Conservation (phyloP, 371 early-diverging fungal genomes). For the Choanephora cucurbitarum region DNA sequence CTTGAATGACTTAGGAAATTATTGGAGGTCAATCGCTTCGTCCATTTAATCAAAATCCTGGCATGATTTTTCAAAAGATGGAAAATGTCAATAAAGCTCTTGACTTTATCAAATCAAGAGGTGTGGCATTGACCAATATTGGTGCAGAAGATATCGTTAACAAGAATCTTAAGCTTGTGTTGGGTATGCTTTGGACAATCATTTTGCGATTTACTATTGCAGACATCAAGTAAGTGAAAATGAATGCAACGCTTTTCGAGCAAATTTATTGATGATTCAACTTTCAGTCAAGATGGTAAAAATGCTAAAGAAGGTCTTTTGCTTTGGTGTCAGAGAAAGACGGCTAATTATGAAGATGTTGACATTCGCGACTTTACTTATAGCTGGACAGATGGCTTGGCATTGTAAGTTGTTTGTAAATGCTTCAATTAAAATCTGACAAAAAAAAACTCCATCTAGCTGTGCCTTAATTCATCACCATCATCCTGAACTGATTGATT, state of each 20-base stretch:
- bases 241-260: too few species aligned
- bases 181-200: conserved; percentile 98
- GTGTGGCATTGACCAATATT: conserved; percentile 91
- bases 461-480: conserved; percentile 88
- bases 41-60: conserved; percentile 85
- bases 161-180: conserved; percentile 89
- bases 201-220: conserved; percentile 96
- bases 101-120: conserved; percentile 86
- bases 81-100: conserved; percentile 96
- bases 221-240: conserved; percentile 72
- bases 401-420: conserved; percentile 63
- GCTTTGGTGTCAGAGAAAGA: conserved; percentile 96
- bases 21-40: conserved; percentile 79
- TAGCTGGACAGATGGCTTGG: conserved; percentile 95
- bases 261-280: neutral
- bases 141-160: conserved; percentile 98
- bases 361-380: conserved; percentile 85
- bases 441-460: too few species aligned
- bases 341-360: conserved; percentile 83
- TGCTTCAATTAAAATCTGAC: too few species aligned
- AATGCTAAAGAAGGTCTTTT: conserved; percentile 91
- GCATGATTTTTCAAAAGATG: conserved; percentile 90
- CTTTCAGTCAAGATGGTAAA: conserved; percentile 82
- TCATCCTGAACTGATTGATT: conserved; percentile 95
- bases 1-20: conserved; percentile 62